Evolutionary conservation across 768 basidiomycete genomes (phyloP), one percentile per base, ranked within the genome.

Genomic region (Suillus subalutaceus): DNA sequence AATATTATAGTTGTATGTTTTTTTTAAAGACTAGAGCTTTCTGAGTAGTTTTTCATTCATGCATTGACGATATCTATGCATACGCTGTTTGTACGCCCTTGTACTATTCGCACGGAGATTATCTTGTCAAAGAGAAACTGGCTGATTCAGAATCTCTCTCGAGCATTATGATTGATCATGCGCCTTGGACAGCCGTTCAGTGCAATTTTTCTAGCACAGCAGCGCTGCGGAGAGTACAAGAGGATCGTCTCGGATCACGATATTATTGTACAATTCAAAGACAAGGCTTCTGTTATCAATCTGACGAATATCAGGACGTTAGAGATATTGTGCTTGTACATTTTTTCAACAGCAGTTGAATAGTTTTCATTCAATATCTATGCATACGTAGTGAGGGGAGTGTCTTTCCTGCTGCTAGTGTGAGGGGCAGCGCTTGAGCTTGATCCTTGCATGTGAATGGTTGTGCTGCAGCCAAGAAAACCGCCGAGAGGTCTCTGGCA

Each of bases 341-440:
- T 50, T 5, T 50, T n/a, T 10, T 46, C 44, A 26, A 26, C 26
- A 26, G 26, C 26, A 26, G 26, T 26, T 52, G 13, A 52, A 26
- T 1, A 8, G 7, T 52, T 26, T 15, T 15, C 23, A 23, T 26
- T 50, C 23, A 10, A 46, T n/a, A 23, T 48, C n/a, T 48, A 48
- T 48, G 43, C 1, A 44, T 44, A 18, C 18, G 18, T 8, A 46
- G 44, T 48, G 70, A 72, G 6, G 72, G 73, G 60, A 64, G 72
- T 44, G 69, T 75, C 12, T 75, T 66, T 30, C 75, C 75, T 13
- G 75, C 73, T 59, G 71, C 75, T 12, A 41, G 30, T 35, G 18
- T 53, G 30, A 53, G 30, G 52, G 16, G 26, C 0, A 8, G 37
- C 4, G 9, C 16, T 26, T 26, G 26, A 26, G 26, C 26, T 30